Evolutionary conservation across 176 grass and related monocot genomes (phyloP), one percentile per base, ranked within the genome.

Genomic region (Avena sativa): DNA sequence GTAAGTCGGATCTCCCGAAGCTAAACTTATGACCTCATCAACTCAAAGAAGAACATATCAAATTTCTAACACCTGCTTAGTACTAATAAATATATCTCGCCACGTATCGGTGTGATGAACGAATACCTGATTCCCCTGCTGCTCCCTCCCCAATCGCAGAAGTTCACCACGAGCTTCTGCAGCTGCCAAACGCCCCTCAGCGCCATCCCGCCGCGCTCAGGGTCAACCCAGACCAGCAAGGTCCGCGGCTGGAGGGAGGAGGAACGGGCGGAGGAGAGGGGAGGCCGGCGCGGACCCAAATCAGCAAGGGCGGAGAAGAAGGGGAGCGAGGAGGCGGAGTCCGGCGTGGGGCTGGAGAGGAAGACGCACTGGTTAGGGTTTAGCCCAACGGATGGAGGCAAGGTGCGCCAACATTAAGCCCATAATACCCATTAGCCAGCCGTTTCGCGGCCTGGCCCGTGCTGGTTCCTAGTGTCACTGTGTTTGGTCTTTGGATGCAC

Each of bases 121-220:
- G 38, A 15, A 23, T 84, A 97, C 93, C 93, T 97, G 80, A 97
- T 93, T 7, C 95, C 95, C 80, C 91, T 93, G 80, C 91, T 97
- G 74, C 93, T 97, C 82, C 95, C 95, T 52, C 91, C 93, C 93
- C 91, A 91, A 2, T 95, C 86, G 71, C 87, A 95, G 26, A 93
- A 97, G 85, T 94, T 97, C 80, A 95, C 95, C 70, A 95, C 63
- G 49, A 97, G 79, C 56, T 97, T 95, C 79, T 95, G 89, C 63
- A 97, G 89, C 82, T 97, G 95, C 91, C 89, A 97, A 46, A 91
- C 91, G 66, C 95, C 95, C 89, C 92, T 91, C 87, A 93, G 63
- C 62, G 91, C 95, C 95, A 95, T 97, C 55, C 61, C 38, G 76
- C 83, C 28, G 14, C 60, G 12, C 13, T 67, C 36, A 11, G 50